A percentile compares a stretch with the other conserved stretches of the same genome.
phyloP scores from a whole-genome alignment of 1,284 basidiomycete species.

The Ustilago vetiveriae region DNA sequence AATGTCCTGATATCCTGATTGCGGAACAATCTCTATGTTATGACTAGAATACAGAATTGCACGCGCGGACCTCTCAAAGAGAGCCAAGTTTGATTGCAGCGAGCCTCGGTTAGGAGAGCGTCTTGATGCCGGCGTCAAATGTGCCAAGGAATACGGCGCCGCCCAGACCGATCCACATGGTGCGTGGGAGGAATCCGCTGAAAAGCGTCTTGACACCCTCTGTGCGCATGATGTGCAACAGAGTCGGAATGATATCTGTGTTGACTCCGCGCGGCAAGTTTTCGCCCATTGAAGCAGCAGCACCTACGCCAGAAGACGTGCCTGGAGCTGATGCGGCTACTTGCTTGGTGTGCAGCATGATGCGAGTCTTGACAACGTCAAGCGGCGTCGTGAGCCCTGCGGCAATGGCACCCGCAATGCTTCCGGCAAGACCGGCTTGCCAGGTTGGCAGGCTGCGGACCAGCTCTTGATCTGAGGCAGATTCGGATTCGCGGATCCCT shows the following conservation, averaged over 20 bases:
- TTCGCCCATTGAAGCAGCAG: conserved; percentile 1
- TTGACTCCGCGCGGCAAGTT: conserved; percentile 48
- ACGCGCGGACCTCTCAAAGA: no score
- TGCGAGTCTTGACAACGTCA: conserved; percentile 95
- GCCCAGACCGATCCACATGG: conserved; percentile 93
- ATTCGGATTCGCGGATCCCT: neutral
- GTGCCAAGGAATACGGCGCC: conserved; percentile 96
- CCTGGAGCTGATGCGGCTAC: conserved; percentile 2
- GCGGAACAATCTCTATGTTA: no score
- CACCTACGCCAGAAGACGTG: neutral
- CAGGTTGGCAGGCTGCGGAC: conserved; percentile 73
- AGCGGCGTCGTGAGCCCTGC: conserved; percentile 92
- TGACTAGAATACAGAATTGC: no score
- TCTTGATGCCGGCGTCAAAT: conserved; percentile 74
- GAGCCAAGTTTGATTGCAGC: no score
- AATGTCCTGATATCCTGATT: no score
- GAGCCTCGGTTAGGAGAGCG: conserved; percentile 21
- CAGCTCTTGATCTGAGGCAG: conserved; percentile 32
- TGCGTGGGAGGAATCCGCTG: conserved; percentile 86
- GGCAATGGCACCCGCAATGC: conserved; percentile 87
- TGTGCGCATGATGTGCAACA: conserved; percentile 73
- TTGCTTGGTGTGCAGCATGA: conserved; percentile 81
- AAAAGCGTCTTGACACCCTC: conserved; percentile 85
- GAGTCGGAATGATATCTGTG: conserved; percentile 60
- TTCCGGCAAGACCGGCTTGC: conserved; percentile 91